These are phyloP conservation scores for Hyphopichia burtonii DNA, from an alignment of 1,139 yeast genomes.

Conservation along the genomic window DNA sequence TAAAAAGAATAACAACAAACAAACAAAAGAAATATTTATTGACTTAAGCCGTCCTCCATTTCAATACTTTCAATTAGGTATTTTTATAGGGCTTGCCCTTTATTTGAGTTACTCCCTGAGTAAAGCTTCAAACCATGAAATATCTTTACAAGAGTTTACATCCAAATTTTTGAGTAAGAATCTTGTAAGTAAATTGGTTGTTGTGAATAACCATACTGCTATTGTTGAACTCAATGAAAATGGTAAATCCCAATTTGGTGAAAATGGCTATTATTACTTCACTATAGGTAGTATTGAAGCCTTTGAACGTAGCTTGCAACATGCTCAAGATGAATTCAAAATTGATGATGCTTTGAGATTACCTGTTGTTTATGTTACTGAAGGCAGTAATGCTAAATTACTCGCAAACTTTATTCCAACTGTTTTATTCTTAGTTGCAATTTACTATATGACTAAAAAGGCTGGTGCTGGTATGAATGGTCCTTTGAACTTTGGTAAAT, in stretches of 20 bases:
- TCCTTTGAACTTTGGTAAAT: slow-evolving; percentile 61
- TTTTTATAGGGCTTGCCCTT: slow-evolving; percentile 24
- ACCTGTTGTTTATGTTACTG: slow-evolving; percentile 64
- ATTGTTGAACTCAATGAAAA: slow-evolving; percentile 38
- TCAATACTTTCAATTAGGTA: slow-evolving; percentile 31
- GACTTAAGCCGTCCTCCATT: slow-evolving; percentile 25
- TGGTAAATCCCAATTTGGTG: slow-evolving; percentile 29
- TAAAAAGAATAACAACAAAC: slow-evolving; percentile 2
- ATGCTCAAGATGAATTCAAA: slow-evolving; percentile 59
- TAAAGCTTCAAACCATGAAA: slow-evolving; percentile 27
- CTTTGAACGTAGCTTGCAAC: slow-evolving; percentile 66
- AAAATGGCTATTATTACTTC: slow-evolving; percentile 34
- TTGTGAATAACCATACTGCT: slow-evolving; percentile 41
- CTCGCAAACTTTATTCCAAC: slow-evolving; percentile 68
- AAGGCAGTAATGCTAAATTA: slow-evolving; percentile 56
- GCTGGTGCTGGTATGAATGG: slow-evolving; percentile 58
- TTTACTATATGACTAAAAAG: slow-evolving; percentile 65
- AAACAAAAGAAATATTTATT: slow-evolving; percentile 21
- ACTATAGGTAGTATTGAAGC: slow-evolving; percentile 73
- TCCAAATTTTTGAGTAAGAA: slow-evolving; percentile 40
- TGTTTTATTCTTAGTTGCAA: slow-evolving; percentile 65
- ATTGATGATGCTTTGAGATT: slow-evolving; percentile 60
- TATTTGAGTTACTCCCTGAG: slow-evolving; percentile 16
- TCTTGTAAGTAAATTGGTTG: slow-evolving; percentile 34
- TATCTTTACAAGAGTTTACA: slow-evolving; percentile 46